These are phyloP conservation scores for Saccharum officinarum DNA, from an alignment of 176 grass and related monocot species.

Conservation along the genomic window DNA sequence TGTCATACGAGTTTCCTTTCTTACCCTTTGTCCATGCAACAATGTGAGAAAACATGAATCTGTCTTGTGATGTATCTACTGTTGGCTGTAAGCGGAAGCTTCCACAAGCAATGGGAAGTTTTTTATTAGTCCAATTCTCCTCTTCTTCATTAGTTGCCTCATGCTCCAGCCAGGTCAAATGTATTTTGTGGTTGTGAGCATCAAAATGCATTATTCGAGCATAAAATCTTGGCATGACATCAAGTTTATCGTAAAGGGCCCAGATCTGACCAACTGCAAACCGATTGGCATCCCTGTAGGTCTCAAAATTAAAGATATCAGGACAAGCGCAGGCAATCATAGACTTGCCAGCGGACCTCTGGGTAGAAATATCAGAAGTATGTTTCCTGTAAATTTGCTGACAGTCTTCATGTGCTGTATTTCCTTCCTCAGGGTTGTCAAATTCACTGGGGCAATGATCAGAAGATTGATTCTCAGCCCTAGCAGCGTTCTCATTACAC, in stretches of 20 bases:
- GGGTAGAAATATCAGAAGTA: not conserved
- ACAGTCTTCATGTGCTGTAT: not conserved
- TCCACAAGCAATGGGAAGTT: constrained; percentile 78
- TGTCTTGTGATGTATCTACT: constrained; percentile 50
- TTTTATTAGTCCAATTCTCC: constrained; percentile 52
- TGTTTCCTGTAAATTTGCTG: not conserved
- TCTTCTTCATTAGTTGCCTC: constrained; percentile 45
- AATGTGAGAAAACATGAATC: constrained; percentile 80
- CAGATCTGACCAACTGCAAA: constrained; percentile 78
- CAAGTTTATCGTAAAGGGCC: constrained; percentile 81
- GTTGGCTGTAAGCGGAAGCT: constrained; percentile 47
- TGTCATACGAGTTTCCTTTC: constrained; percentile 55
- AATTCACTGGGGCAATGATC: not conserved
- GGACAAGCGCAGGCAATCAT: constrained; percentile 11
- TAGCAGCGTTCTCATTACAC: not conserved
- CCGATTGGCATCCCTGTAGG: constrained; percentile 49
- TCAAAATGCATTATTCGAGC: constrained; percentile 55
- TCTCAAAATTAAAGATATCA: constrained; percentile 85
- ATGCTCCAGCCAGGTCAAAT: constrained; percentile 72
- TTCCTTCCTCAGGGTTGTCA: not conserved
- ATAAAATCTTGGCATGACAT: constrained; percentile 90
- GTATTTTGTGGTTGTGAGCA: constrained; percentile 53
- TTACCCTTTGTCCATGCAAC: constrained; percentile 56
- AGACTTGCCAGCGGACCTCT: not conserved
- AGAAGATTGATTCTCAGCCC: not conserved